phyloP scores from a whole-genome alignment of 2,329 filamentous ascomycete genomes.

The Aspergillus sp. region DNA sequence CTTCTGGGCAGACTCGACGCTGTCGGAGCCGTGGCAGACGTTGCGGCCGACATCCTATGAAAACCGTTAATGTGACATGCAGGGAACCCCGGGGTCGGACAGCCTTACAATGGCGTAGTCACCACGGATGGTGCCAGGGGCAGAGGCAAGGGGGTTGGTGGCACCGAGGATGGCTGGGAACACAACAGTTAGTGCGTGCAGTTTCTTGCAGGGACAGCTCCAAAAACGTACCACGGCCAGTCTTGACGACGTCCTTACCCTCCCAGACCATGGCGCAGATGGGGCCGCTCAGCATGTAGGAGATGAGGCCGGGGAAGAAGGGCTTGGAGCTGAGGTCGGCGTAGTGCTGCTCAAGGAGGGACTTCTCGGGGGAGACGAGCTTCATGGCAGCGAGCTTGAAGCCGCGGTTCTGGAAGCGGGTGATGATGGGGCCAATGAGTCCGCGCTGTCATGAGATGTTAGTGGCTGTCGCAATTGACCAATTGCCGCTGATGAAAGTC shows the following conservation, averaged over 20 bases:
- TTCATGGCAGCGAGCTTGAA: constrained; percentile 99
- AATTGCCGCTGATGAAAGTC: not conserved
- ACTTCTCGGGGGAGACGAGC: constrained; percentile 82
- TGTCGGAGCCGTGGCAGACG: constrained; percentile 99
- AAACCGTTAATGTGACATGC: constrained; percentile 12
- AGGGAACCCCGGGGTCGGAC: not conserved
- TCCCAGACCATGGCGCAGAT: constrained; percentile 99
- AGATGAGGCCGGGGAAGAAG: constrained; percentile 92
- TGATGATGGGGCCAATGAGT: constrained; percentile 96
- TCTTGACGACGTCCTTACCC: constrained; percentile 98
- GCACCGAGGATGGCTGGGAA: constrained; percentile 80
- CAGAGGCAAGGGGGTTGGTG: constrained; percentile 95
- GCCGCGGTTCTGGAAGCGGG: constrained; percentile 95
- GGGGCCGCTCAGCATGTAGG: constrained; percentile 96
- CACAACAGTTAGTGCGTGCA: constrained; percentile 12
- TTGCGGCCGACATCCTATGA: constrained; percentile 80
- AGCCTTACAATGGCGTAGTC: constrained; percentile 70
- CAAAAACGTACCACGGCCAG: constrained; percentile 71
- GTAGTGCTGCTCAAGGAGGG: constrained; percentile 98
- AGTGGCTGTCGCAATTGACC: constrained; percentile 17
- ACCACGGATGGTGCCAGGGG: constrained; percentile 97
- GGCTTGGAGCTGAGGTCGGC: constrained; percentile 87
- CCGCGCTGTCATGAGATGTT: constrained; percentile 66
- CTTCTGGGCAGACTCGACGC: constrained; percentile 98
- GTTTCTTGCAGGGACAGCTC: not conserved